Percentiles rank a stretch among this genome's conserved stretches.
Evolutionary conservation across 2,329 filamentous ascomycete species (phyloP).

Genomic region (Verticillium dahliae): DNA sequence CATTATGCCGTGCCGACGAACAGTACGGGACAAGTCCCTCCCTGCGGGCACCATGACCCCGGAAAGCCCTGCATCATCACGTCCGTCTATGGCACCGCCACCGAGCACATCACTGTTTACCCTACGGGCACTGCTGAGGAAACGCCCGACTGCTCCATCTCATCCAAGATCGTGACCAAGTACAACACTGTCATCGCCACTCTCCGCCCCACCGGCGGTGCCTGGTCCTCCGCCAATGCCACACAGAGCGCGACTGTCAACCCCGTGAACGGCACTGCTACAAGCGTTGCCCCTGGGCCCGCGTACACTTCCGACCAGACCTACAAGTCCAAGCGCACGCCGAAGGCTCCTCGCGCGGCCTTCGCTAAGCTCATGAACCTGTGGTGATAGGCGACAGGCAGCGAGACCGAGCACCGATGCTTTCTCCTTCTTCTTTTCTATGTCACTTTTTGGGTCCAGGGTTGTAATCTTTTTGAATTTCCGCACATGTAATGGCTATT

Average conservation of each 20-base stretch:
- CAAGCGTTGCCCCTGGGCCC: background rate
- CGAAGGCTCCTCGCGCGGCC: background rate
- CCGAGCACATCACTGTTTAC: background rate
- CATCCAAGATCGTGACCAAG: slow-evolving; percentile 23
- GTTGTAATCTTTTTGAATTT: background rate
- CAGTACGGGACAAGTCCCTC: background rate
- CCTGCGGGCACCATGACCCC: background rate
- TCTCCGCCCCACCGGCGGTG: slow-evolving; percentile 4
- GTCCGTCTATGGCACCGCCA: background rate
- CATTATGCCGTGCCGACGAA: background rate
- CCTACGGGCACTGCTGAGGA: slow-evolving; percentile 5
- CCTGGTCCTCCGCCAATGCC: background rate
- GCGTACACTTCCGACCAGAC: background rate
- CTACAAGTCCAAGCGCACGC: background rate
- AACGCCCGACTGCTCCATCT: slow-evolving; percentile 16
- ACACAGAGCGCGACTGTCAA: background rate
- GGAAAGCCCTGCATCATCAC: slow-evolving; percentile 15
- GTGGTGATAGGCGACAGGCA: background rate
- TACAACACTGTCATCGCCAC: slow-evolving; percentile 30
- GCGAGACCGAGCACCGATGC: background rate
- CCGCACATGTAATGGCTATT: background rate
- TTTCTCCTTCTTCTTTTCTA: background rate
- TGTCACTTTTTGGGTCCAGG: background rate
- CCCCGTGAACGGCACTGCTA: background rate
- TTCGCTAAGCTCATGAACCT: background rate